Conservation (phyloP, 306 rosid genomes). For the Rubus parviflorus region DNA sequence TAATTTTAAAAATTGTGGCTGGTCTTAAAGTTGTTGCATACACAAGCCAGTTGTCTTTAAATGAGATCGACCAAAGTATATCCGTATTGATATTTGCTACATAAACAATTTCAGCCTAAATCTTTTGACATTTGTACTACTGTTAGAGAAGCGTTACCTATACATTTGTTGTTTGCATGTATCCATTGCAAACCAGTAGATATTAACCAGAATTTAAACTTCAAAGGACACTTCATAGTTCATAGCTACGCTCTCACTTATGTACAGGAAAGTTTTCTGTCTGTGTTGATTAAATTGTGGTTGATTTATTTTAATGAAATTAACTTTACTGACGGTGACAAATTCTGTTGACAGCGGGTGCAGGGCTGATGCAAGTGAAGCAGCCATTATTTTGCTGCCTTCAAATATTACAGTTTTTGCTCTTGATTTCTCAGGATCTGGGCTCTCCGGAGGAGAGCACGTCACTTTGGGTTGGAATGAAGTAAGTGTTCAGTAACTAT, state of each 20-base stretch:
- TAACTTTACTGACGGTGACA: slow-evolving; percentile 31
- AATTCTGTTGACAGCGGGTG: slow-evolving; percentile 73
- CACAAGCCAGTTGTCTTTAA: background rate
- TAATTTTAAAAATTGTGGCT: background rate
- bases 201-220: background rate
- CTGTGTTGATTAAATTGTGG: background rate
- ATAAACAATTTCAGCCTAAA: background rate
- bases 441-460: slow-evolving; percentile 93
- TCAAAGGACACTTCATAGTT: background rate
- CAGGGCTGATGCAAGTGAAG: slow-evolving; percentile 97
- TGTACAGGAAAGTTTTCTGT: slow-evolving; percentile 8
- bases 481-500: slow-evolving; percentile 52
- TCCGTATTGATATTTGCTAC: background rate
- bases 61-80: background rate
- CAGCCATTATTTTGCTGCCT: slow-evolving; percentile 87
- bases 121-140: background rate
- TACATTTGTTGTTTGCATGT: background rate
- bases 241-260: background rate
- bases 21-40: background rate
- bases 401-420: slow-evolving; percentile 94
- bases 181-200: background rate
- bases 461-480: slow-evolving; percentile 96
- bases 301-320: slow-evolving; percentile 4
- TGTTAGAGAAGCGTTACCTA: background rate
- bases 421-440: slow-evolving; percentile 96